phyloP scores from a whole-genome alignment of 2,329 filamentous ascomycete genomes.

The Diaporthe capsici region DNA sequence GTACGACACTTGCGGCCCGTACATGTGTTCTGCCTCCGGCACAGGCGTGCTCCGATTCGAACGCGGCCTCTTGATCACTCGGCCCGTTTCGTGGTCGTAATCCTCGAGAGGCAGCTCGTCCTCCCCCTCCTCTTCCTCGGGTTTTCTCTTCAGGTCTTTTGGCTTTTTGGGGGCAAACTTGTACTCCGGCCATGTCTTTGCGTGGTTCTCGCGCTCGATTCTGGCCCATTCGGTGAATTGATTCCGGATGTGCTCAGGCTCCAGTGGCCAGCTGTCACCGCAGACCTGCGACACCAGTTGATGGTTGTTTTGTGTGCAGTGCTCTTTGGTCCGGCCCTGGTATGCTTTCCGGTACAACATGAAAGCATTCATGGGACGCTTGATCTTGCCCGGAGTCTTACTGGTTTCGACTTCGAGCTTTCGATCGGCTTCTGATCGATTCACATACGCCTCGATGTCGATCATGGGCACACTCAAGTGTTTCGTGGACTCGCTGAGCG shows the following conservation, averaged over 20 bases:
- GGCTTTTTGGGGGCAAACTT: slow-evolving; percentile 92
- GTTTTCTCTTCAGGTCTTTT: slow-evolving; percentile 55
- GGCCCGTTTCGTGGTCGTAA: slow-evolving; percentile 57
- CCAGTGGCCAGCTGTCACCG: slow-evolving; percentile 87
- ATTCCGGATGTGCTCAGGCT: slow-evolving; percentile 79
- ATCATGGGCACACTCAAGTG: slow-evolving; percentile 70
- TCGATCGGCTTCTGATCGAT: slow-evolving; percentile 76
- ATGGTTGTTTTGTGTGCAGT: slow-evolving; percentile 90
- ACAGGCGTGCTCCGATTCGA: slow-evolving; percentile 50
- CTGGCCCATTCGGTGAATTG: slow-evolving; percentile 85
- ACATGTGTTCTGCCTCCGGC: slow-evolving; percentile 51
- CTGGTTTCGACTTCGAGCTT: slow-evolving; percentile 77
- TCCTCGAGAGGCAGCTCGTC: slow-evolving; percentile 61
- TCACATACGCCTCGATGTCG: slow-evolving; percentile 86
- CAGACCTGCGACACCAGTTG: slow-evolving; percentile 92
- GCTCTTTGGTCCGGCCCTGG: slow-evolving; percentile 86
- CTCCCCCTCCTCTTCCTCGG: slow-evolving; percentile 55
- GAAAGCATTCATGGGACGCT: slow-evolving; percentile 97
- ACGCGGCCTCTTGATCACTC: slow-evolving; percentile 49
- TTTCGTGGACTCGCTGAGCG: slow-evolving; percentile 80
- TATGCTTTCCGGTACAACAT: slow-evolving; percentile 97
- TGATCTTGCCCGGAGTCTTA: slow-evolving; percentile 81
- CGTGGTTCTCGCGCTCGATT: slow-evolving; percentile 87
- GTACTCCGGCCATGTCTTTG: slow-evolving; percentile 88
- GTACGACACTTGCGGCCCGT: slow-evolving; percentile 31